phyloP scores from a whole-genome alignment of 805 yeast species.

The Myxozyma kluyveri region DNA sequence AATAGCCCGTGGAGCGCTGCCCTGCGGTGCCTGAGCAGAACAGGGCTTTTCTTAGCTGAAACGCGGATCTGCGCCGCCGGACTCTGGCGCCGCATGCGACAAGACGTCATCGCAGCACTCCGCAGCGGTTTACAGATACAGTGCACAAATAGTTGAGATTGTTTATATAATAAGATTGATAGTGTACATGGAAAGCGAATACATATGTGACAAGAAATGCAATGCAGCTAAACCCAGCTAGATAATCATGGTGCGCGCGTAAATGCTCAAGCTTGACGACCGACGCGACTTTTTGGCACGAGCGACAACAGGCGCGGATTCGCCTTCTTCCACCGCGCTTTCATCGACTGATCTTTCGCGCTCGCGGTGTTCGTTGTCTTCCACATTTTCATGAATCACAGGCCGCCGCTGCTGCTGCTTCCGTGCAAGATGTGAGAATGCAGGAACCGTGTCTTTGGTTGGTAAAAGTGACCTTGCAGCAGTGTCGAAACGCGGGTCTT shows the following conservation, averaged over 20 bases:
- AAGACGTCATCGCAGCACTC: neutral
- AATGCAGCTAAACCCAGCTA: neutral
- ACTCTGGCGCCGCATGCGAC: neutral
- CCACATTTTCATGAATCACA: neutral
- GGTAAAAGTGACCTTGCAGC: constrained; percentile 3
- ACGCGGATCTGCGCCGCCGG: no score
- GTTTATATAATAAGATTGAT: no score
- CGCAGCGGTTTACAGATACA: neutral
- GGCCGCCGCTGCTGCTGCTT: constrained; percentile 1
- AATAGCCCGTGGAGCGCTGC: no score
- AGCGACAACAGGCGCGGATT: neutral
- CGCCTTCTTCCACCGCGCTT: constrained; percentile 1
- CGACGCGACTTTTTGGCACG: constrained; percentile 13
- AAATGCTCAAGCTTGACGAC: no score
- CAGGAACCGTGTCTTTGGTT: constrained; percentile 6
- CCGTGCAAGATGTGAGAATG: constrained; percentile 17
- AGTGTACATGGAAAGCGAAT: neutral
- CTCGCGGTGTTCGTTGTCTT: constrained; percentile 1
- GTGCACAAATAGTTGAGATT: neutral
- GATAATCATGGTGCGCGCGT: constrained; percentile 7
- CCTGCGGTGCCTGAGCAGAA: no score
- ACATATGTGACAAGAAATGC: neutral
- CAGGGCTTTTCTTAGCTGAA: no score
- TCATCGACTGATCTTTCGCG: neutral
- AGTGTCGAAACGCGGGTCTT: constrained; percentile 21